Percentiles rank a stretch among this genome's conserved stretches.
These are phyloP conservation scores for Kluyveromyces nonfermentans DNA, from an alignment of 805 yeast species.

Conservation along the genomic window DNA sequence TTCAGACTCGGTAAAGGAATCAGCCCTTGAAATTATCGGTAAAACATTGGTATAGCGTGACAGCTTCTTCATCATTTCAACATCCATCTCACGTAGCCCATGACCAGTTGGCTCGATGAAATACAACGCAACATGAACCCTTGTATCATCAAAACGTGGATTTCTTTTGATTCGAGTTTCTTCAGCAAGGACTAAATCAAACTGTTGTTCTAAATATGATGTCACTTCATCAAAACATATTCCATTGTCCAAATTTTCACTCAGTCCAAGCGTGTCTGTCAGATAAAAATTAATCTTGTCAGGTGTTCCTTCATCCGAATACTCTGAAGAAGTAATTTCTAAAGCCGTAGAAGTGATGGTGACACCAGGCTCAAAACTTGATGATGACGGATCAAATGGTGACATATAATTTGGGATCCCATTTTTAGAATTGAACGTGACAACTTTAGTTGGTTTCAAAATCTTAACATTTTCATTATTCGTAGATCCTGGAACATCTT, in stretches of 20 bases:
- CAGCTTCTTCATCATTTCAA: slow-evolving; percentile 58
- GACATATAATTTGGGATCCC: slow-evolving; percentile 52
- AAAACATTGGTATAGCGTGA: slow-evolving; percentile 66
- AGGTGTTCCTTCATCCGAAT: slow-evolving; percentile 25
- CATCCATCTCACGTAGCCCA: slow-evolving; percentile 66
- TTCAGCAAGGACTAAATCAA: slow-evolving; percentile 70
- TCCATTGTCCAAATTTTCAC: slow-evolving; percentile 66
- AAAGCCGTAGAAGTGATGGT: slow-evolving; percentile 45
- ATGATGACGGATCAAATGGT: slow-evolving; percentile 52
- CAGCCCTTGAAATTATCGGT: slow-evolving; percentile 65
- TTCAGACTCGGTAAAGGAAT: slow-evolving; percentile 57
- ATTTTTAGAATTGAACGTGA: slow-evolving; percentile 51
- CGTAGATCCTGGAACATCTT: slow-evolving; percentile 21
- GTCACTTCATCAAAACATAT: slow-evolving; percentile 59
- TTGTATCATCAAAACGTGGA: slow-evolving; percentile 68
- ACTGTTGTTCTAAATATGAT: slow-evolving; percentile 63
- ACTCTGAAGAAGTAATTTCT: slow-evolving; percentile 20
- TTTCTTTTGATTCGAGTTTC: slow-evolving; percentile 82
- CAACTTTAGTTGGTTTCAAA: slow-evolving; percentile 27
- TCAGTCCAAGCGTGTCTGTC: slow-evolving; percentile 71
- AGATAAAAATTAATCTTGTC: slow-evolving; percentile 44
- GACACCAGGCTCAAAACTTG: slow-evolving; percentile 63
- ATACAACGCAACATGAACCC: slow-evolving; percentile 66
- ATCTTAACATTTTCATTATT: slow-evolving; percentile 17
- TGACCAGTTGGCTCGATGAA: slow-evolving; percentile 73